Conservation (phyloP, 345 rosid species). For the Citrus hindsii region DNA sequence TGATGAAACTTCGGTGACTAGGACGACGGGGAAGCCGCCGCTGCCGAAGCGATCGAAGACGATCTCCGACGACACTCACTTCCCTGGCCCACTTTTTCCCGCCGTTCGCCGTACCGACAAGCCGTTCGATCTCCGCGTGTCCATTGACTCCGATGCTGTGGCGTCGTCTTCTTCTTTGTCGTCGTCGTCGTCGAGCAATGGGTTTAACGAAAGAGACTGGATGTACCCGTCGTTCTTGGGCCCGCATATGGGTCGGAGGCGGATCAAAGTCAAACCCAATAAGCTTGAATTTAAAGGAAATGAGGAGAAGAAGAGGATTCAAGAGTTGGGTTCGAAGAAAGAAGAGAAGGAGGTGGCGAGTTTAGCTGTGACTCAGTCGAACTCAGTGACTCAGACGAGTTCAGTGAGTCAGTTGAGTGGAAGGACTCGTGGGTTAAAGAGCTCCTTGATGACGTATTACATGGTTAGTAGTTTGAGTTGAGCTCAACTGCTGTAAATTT, state of each 20-base stretch:
- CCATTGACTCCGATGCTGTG: conserved; percentile 14
- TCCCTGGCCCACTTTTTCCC: conserved; percentile 58
- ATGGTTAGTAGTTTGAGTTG: conserved; percentile 26
- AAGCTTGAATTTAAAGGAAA: conserved; percentile 19
- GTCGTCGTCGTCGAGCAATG: too few species aligned
- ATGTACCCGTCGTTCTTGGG: conserved; percentile 63
- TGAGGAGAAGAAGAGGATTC: conserved; percentile 24
- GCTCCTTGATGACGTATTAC: conserved; percentile 20
- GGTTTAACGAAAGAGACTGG: conserved; percentile 55
- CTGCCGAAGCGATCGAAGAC: conserved; percentile 52
- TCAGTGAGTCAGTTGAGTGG: conserved; percentile 27
- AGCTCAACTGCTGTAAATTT: background rate
- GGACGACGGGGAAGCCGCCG: conserved; percentile 49
- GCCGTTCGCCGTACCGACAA: conserved; percentile 40
- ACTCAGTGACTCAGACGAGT: conserved; percentile 11
- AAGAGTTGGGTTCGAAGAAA: background rate
- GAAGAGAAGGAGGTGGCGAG: conserved; percentile 25
- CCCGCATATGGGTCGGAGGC: conserved; percentile 41
- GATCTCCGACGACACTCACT: conserved; percentile 33
- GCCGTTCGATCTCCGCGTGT: conserved; percentile 36
- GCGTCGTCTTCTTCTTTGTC: conserved; percentile 1
- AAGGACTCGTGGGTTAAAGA: conserved; percentile 33
- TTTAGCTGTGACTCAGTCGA: conserved; percentile 1
- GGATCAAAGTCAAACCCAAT: conserved; percentile 32
- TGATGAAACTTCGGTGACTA: conserved; percentile 12